Conservation (phyloP, 2,329 filamentous ascomycete species). For the Botryotinia calthae region DNA sequence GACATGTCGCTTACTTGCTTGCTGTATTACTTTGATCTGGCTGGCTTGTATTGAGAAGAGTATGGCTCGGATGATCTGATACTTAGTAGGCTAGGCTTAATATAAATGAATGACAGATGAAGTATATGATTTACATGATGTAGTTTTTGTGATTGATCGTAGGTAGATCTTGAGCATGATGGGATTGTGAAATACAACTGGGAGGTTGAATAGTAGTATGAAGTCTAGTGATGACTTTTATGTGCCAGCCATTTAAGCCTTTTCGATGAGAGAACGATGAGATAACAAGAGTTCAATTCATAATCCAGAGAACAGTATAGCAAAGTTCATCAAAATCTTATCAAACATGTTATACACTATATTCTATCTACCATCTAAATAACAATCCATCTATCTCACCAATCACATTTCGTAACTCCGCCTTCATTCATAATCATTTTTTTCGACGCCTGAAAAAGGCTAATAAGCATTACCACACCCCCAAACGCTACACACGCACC, state of each 20-base stretch:
- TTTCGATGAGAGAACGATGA: neutral
- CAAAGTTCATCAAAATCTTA: neutral
- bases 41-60: neutral
- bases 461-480: conserved; percentile 74
- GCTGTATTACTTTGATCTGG: neutral
- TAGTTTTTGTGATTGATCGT: neutral
- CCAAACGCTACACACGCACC: conserved; percentile 77
- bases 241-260: neutral
- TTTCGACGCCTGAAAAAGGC: conserved; percentile 66
- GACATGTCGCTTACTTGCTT: conserved; percentile 2
- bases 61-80: neutral
- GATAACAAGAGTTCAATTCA: neutral
- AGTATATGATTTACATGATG: neutral
- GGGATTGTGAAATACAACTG: neutral
- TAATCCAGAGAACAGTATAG: neutral
- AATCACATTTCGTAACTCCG: conserved; percentile 31
- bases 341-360: neutral
- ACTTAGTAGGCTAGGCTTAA: neutral
- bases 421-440: conserved; percentile 54
- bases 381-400: neutral
- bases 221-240: neutral
- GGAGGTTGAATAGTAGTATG: neutral
- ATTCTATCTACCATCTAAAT: neutral
- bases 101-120: neutral
- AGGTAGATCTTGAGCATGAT: neutral